Evolutionary conservation across 2,329 filamentous ascomycete genomes (phyloP), one percentile per base, ranked within the genome.

Genomic region (Fusarium setosum): DNA sequence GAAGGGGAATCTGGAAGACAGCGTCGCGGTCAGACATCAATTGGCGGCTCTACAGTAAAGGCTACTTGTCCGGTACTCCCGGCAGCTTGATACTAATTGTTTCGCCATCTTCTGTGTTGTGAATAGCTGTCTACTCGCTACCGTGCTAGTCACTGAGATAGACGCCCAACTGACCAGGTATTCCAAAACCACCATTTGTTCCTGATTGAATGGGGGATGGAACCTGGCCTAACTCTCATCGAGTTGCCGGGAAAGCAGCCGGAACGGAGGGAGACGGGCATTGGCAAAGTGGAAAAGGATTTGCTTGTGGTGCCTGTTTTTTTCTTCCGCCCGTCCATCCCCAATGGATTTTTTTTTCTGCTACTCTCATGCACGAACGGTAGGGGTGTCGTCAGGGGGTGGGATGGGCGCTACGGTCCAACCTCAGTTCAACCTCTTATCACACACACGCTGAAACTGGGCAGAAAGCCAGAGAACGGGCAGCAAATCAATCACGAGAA

Each of bases 301-400:
- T 48, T 26, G 13, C 34, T 45, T 61, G 56, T n/a, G 44, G 56
- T 50, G 23, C 54, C 18, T 41, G 42, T 45, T 48, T 38, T 17
- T 34, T 37, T 48, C 55, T 58, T 67, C 64, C 69, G 55, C 54
- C 67, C 54, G 63, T 66, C 65, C 60, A 60, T 68, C 65, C 69
- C 70, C 70, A 72, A 72, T 68, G 68, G 67, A 60, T 61, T 71
- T 69, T 65, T 37, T 53, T 51, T 65, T 37, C 56, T 51, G 51
- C 60, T 65, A 44, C 54, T 69, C 40, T 61, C 50, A 63, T 62
- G 56, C 47, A 59, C 37, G 12, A 24, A 69, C 62, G 59, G 61
- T 10, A 38, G 67, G 69, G 41, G 69, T 72, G 67, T 32, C 12
- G 9, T 13, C 26, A n/a, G 31, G 29, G 26, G 41, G 21, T 15